These are phyloP conservation scores for Helotiales sp. DNA, from an alignment of 2,329 filamentous ascomycete species.

Conservation along the genomic window DNA sequence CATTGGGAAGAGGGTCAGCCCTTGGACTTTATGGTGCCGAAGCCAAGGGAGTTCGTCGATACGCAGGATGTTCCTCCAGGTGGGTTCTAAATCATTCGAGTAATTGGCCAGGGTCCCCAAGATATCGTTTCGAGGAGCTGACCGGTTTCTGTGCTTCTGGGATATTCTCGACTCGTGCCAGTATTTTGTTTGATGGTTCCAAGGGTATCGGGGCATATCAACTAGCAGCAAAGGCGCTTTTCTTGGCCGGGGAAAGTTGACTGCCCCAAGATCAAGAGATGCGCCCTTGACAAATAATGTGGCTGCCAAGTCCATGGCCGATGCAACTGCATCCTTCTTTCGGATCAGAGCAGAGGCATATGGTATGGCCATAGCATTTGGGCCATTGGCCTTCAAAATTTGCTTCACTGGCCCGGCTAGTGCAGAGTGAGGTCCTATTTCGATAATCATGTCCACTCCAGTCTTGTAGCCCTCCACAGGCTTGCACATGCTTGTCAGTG, in stretches of 20 bases:
- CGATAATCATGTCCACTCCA: conserved; percentile 36
- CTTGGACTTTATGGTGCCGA: conserved; percentile 48
- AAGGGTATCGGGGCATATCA: conserved; percentile 56
- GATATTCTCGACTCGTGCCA: conserved; percentile 53
- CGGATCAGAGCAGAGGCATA: conserved; percentile 52
- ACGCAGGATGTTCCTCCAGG: conserved; percentile 46
- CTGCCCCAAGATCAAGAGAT: conserved; percentile 50
- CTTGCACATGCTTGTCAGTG: conserved; percentile 19
- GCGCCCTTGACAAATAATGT: conserved; percentile 53
- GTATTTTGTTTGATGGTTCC: conserved; percentile 58
- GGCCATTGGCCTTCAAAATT: conserved; percentile 49
- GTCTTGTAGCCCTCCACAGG: conserved; percentile 31
- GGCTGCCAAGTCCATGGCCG: conserved; percentile 51
- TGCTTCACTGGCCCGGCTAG: conserved; percentile 44
- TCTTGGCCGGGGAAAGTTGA: conserved; percentile 51
- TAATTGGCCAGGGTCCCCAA: conserved; percentile 48
- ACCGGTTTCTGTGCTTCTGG: conserved; percentile 46
- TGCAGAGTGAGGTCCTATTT: conserved; percentile 42
- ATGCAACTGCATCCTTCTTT: conserved; percentile 55
- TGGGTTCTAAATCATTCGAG: conserved; percentile 40
- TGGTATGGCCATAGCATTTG: conserved; percentile 48
- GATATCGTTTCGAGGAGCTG: conserved; percentile 54
- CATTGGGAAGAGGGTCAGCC: conserved; percentile 42
- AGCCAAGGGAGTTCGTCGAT: conserved; percentile 48
- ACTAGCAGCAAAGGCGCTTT: conserved; percentile 40